Percentiles rank a stretch among this genome's conserved stretches.
Evolutionary conservation across 129 eudicot genomes (phyloP).

Genomic region (Pseudognaphalium luteoalbum): DNA sequence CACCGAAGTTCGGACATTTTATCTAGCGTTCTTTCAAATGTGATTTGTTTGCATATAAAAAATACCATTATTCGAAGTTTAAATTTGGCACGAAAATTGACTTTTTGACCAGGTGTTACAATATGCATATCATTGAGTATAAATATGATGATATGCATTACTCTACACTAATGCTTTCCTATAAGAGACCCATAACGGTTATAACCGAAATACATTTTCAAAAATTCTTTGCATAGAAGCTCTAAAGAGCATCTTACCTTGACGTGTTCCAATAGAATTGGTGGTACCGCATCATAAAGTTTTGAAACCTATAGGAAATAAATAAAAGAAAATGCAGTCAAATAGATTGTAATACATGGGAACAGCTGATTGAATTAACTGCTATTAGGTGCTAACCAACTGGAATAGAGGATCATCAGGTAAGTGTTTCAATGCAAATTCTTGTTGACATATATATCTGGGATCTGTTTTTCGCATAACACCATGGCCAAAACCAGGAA

Average conservation of each 20-base stretch:
- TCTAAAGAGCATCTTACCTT: conserved; percentile 52
- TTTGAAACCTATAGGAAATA: conserved; percentile 67
- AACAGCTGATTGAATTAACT: not conserved
- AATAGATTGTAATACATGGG: not conserved
- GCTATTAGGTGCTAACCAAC: conserved; percentile 46
- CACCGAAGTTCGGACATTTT: too few species aligned
- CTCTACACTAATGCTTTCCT: conserved; percentile 8
- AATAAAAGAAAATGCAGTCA: conserved; percentile 16
- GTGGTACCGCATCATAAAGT: conserved; percentile 96
- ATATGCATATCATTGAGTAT: not conserved
- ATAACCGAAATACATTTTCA: not conserved
- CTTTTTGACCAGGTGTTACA: too few species aligned
- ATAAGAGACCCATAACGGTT: not conserved
- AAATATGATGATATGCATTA: not conserved
- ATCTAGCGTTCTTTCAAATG: too few species aligned
- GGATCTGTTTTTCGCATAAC: conserved; percentile 94
- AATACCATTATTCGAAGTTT: too few species aligned
- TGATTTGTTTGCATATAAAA: too few species aligned
- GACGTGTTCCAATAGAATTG: conserved; percentile 87
- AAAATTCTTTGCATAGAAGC: not conserved
- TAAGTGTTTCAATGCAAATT: conserved; percentile 86
- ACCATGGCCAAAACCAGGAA: conserved; percentile 97
- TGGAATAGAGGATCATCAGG: conserved; percentile 90
- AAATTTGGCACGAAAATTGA: too few species aligned
- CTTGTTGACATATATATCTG: conserved; percentile 91